These are phyloP conservation scores for Chlorella variabilis DNA, from an alignment of 163 green algal genomes.

Conservation along the genomic window DNA sequence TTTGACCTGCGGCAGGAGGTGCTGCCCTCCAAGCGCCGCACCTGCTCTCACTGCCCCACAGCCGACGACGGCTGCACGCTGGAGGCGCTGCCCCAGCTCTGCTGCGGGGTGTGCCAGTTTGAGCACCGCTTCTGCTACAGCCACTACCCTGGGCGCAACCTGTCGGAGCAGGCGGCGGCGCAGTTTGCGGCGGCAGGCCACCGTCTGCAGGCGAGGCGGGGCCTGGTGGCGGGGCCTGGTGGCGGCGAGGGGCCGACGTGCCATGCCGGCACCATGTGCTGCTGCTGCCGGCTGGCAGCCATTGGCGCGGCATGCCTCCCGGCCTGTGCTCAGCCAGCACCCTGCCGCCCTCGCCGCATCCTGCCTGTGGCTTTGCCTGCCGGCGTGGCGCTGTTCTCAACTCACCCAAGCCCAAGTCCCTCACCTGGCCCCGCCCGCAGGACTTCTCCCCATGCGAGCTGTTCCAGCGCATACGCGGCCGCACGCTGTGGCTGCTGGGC, in stretches of 20 bases:
- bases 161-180: background rate
- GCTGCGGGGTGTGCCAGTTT: conserved; percentile 42
- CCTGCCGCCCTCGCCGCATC: too few species aligned
- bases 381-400: too few species aligned
- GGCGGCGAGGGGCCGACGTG: too few species aligned
- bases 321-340: too few species aligned
- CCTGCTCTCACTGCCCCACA: background rate
- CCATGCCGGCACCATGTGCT: too few species aligned
- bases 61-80: background rate
- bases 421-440: background rate
- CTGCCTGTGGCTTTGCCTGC: background rate
- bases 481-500: conserved; percentile 36
- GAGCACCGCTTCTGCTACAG: conserved; percentile 12
- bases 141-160: background rate
- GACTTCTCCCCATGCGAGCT: conserved; percentile 28
- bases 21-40: background rate
- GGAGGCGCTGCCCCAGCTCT: background rate
- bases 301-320: too few species aligned
- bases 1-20: background rate
- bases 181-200: background rate
- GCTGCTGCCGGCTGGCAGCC: too few species aligned
- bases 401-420: too few species aligned
- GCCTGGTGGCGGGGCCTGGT: background rate
- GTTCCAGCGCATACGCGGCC: conserved; percentile 35
- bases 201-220: background rate